Conservation (phyloP, 208 protist genomes). For the Phytomonas francai region DNA sequence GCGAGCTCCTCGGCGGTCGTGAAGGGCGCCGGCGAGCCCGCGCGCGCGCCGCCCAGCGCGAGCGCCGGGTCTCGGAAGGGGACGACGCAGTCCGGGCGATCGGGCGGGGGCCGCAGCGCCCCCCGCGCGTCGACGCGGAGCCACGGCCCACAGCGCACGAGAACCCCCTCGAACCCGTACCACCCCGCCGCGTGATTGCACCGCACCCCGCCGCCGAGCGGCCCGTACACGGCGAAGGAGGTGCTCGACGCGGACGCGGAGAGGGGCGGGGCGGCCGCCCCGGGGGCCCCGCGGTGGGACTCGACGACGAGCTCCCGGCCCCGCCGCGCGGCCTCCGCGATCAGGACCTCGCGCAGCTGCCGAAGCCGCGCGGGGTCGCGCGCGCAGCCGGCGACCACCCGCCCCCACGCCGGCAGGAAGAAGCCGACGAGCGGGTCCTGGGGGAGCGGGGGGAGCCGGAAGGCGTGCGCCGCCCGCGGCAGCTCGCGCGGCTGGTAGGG, state of each 20-base stretch:
- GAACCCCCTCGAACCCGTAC: slow-evolving; percentile 13
- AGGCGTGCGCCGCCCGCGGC: slow-evolving; percentile 24
- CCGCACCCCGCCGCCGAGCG: slow-evolving; percentile 5
- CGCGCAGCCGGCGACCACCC: slow-evolving; percentile 25
- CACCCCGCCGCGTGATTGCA: slow-evolving; percentile 12
- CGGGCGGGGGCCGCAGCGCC: background rate
- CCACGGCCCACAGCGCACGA: slow-evolving; percentile 10
- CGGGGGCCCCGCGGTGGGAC: background rate
- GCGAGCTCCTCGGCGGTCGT: slow-evolving; percentile 38
- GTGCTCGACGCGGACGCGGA: slow-evolving; percentile 6
- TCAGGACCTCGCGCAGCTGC: slow-evolving; percentile 25
- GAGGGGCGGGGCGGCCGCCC: slow-evolving; percentile 4
- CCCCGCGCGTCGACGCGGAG: background rate
- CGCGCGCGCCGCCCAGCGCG: background rate
- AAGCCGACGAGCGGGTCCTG: slow-evolving; percentile 30
- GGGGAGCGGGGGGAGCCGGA: slow-evolving; percentile 44
- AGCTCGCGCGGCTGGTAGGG: slow-evolving; percentile 29
- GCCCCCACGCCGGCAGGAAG: slow-evolving; percentile 43
- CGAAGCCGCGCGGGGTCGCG: slow-evolving; percentile 18
- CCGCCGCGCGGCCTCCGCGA: slow-evolving; percentile 18
- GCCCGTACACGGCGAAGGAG: slow-evolving; percentile 14
- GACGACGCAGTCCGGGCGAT: background rate
- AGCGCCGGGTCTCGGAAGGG: background rate
- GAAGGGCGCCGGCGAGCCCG: background rate
- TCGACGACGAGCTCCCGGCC: slow-evolving; percentile 25